Evolutionary conservation across 441 rosid species (phyloP), one percentile per base, ranked within the genome.

Genomic region (Pelargonium cotyledonis): DNA sequence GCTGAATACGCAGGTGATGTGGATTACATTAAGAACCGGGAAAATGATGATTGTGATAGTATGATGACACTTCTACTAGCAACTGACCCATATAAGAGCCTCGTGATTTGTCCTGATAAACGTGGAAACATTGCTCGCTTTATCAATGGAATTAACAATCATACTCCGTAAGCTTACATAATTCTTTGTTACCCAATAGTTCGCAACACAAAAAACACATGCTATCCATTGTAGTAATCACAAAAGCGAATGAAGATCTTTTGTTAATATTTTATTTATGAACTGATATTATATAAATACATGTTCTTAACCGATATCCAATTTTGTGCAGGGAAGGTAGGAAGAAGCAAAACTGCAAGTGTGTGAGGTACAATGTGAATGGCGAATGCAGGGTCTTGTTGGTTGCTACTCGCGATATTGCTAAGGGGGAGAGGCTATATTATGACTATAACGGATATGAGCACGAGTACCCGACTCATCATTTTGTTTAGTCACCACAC

Each of bases 291-390:
- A 70, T 60, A 40, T 43, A 26, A 41, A 31, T 68, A 35, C 19
- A 53, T 57, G 7, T 65, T 66, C 70, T 71, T 31, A 72, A 73
- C 72, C 31, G 51, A 43, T 74, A 46, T 76, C 67, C 62, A 66
- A 73, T 77, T 75, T 70, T 83, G 76, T 85, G 89, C 96, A 92
- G 94, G 84, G 88, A 85, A 62, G 87, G 92, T 70, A 92, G 80
- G 84, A 89, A 82, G 90, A 92, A 92, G 86, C 94, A 86, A 85
- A 92, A 92, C 75, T 85, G 93, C 78, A 92, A 92, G 76, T 92
- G 97, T 74, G 96, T 92, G 85, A 90, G 98, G 81, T 92, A 86
- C 76, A 78, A 78, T 81, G 84, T 89, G 53, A 82, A 89, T 40
- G 94, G 96, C 1, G 96, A 92, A 77, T 90, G 94, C 80, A 76